Conservation (phyloP, 83 land plant genomes). For the Larix sibirica region DNA sequence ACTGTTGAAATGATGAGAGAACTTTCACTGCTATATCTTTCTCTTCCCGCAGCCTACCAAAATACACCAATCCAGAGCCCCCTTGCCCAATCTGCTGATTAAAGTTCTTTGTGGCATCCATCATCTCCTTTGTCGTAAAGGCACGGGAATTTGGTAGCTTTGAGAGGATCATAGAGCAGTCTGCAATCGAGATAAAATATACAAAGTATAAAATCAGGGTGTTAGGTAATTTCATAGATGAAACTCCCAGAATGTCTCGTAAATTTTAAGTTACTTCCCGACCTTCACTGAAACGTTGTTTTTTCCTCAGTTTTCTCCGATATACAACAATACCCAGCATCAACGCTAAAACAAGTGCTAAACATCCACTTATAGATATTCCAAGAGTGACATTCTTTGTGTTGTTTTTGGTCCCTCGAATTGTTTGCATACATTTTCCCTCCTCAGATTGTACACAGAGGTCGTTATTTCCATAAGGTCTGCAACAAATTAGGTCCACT, state of each 20-base stretch:
- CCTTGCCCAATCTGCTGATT: neutral
- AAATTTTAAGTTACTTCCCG: neutral
- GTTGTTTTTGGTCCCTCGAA: neutral
- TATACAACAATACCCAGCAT: neutral
- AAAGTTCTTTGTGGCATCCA: neutral
- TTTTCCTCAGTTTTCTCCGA: neutral
- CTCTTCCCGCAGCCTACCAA: no score
- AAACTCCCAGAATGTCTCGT: no score
- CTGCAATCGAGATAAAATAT: neutral
- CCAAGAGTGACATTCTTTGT: neutral
- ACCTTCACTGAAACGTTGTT: neutral
- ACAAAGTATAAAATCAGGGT: no score
- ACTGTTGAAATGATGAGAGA: neutral
- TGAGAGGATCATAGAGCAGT: neutral
- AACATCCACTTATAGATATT: neutral
- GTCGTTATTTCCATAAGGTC: neutral
- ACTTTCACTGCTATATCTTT: neutral
- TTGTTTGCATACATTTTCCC: neutral
- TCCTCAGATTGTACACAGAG: neutral
- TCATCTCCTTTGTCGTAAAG: no score
- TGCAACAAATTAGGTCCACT: neutral
- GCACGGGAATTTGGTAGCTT: neutral
- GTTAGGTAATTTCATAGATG: neutral
- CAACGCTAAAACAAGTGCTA: neutral
- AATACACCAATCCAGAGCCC: no score